Evolutionary conservation across 163 green algal species (phyloP).

Genomic region (Scenedesmus sp.): DNA sequence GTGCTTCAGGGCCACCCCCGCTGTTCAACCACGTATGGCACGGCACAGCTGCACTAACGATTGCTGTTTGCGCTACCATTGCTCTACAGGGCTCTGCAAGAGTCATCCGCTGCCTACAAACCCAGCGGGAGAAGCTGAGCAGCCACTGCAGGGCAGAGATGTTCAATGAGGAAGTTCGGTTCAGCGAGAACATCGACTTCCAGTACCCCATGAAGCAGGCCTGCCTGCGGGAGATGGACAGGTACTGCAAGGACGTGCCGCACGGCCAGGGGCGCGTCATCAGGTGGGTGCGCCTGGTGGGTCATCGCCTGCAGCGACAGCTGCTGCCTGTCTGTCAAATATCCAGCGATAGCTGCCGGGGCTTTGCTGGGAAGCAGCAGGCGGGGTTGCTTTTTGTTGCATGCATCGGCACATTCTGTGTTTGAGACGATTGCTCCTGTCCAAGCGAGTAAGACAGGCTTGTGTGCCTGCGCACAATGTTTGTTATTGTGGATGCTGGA

Average conservation of each 20-base stretch:
- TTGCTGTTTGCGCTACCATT: not conserved
- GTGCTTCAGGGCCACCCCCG: not conserved
- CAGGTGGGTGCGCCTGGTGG: too few relatives aligned
- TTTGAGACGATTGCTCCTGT: too few relatives aligned
- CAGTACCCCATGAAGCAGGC: conserved; percentile 86
- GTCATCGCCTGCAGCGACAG: too few relatives aligned
- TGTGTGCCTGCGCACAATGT: not conserved
- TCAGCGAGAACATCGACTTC: conserved; percentile 89
- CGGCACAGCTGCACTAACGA: too few relatives aligned
- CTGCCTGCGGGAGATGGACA: conserved; percentile 72
- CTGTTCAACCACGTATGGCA: too few relatives aligned
- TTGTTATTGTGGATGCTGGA: too few relatives aligned
- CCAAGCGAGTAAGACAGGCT: not conserved
- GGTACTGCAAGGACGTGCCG: conserved; percentile 78
- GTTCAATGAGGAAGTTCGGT: conserved; percentile 84
- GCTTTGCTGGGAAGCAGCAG: too few relatives aligned
- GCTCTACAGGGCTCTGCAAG: conserved; percentile 69
- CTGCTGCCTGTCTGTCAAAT: too few relatives aligned
- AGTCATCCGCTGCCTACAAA: conserved; percentile 80
- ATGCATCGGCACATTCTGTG: too few relatives aligned
- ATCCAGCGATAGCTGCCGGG: too few relatives aligned
- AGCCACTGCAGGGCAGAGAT: conserved; percentile 76
- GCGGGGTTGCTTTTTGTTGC: not conserved
- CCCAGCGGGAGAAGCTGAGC: conserved; percentile 72
- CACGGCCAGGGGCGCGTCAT: conserved; percentile 81